A percentile compares a stretch with the other conserved stretches of the same genome.
These are phyloP conservation scores for Skeletonema menzelii DNA, from an alignment of 108 stramenopile genomes.

Conservation along the genomic window DNA sequence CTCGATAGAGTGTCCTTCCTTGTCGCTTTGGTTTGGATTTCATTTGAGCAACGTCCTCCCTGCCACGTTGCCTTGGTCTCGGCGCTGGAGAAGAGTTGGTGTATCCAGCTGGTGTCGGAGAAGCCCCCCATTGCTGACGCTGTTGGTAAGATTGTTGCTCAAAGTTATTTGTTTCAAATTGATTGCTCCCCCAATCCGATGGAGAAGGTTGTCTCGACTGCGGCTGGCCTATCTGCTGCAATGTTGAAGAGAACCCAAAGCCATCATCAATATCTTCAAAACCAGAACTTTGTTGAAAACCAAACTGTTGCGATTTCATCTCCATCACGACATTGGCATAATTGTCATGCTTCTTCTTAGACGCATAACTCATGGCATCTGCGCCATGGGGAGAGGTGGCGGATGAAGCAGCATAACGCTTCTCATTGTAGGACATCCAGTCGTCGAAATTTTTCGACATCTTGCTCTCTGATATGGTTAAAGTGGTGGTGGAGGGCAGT, in stretches of 20 bases:
- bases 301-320: slow-evolving; percentile 39
- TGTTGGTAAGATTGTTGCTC: slow-evolving; percentile 1
- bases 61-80: not conserved
- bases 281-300: not conserved
- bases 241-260: not conserved
- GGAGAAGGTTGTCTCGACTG: not conserved
- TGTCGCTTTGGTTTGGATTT: not conserved
- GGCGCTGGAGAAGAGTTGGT: not conserved
- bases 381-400: slow-evolving; percentile 25
- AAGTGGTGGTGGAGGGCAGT: not conserved
- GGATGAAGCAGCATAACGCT: not conserved
- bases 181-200: not conserved
- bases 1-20: slow-evolving; percentile 1
- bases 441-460: not conserved
- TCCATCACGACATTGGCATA: slow-evolving; percentile 44
- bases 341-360: slow-evolving; percentile 35
- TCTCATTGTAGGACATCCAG: not conserved
- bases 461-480: not conserved
- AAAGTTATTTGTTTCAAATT: not conserved
- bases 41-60: not conserved
- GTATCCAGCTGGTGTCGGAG: not conserved
- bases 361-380: slow-evolving; percentile 42
- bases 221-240: not conserved
- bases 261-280: slow-evolving; percentile 3
- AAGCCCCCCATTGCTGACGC: not conserved